Percentiles rank a stretch among this genome's conserved stretches.
phyloP scores from a whole-genome alignment of 108 stramenopile genomes.

The Fragilariopsis cylindrus region DNA sequence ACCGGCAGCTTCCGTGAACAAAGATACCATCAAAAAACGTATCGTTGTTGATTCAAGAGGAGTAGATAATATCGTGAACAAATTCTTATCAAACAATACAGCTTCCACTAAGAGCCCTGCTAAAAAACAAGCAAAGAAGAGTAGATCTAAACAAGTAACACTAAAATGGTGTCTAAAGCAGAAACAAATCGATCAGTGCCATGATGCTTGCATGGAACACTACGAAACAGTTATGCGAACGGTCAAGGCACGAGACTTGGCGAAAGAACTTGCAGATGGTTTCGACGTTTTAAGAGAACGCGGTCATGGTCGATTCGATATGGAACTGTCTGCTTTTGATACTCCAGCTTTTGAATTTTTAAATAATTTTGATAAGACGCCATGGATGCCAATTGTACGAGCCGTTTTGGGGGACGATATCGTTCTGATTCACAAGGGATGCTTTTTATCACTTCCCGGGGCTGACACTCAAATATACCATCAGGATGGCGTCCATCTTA shows the following conservation, averaged over 20 bases:
- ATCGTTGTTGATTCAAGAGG: no score
- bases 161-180: slow-evolving; percentile 57
- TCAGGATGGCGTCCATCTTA: slow-evolving; percentile 89
- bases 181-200: slow-evolving; percentile 64
- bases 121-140: background rate
- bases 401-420: slow-evolving; percentile 79
- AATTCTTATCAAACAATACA: background rate
- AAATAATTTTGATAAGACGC: slow-evolving; percentile 59
- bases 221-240: slow-evolving; percentile 86
- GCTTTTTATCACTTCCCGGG: slow-evolving; percentile 78
- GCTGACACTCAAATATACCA: slow-evolving; percentile 78
- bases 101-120: slow-evolving; percentile 22
- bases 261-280: slow-evolving; percentile 79
- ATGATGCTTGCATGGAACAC: slow-evolving; percentile 72
- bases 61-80: background rate
- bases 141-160: slow-evolving; percentile 9
- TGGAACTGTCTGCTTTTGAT: slow-evolving; percentile 79
- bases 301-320: slow-evolving; percentile 84
- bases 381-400: slow-evolving; percentile 87
- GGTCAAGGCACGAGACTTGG: slow-evolving; percentile 71
- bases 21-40: no score
- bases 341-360: slow-evolving; percentile 59
- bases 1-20: no score
- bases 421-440: slow-evolving; percentile 80
- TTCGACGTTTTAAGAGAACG: slow-evolving; percentile 89